Base-by-base conservation (phyloP, 2,329 filamentous ascomycete species). In the Fusarium temperatum region DNA sequence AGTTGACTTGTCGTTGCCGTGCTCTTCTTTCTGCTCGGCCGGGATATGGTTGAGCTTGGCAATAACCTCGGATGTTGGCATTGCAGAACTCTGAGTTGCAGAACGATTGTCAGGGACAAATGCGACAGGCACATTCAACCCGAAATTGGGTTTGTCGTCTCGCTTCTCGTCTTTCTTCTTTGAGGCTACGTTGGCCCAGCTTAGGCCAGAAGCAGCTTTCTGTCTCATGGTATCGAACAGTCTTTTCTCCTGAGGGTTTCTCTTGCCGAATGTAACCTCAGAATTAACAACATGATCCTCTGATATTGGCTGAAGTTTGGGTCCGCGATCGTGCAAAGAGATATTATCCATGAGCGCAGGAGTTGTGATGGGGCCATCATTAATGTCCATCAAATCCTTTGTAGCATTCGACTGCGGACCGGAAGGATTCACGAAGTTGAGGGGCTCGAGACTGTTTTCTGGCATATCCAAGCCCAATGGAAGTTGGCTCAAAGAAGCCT, bases 151-250 rank as follows among this genome's bases (percentile, higher is more conserved):
- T 15, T 8, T 26, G 20, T 62, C 32, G 36, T 71, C 41, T 63
- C 15, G 22, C 18, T 35, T 17, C 28, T 59, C 35, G 50, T 53
- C n/a, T 44, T 62, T 5, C 30, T 63, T 53, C n/a, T 47, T 65
- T 5, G 67, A 67, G 10, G 58, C 62, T 22, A 75, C n/a, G 17
- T 22, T 44, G 3, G 70, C 70, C 70, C 74, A 74, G 15, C 55
- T 66, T 11, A 35, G 26, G 7, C 30, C 30, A n/a, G 55, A 41
- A 8, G 62, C 44, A 18, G 68, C 68, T 38, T 70, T 57, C 47
- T 80, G 79, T 13, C 54, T 54, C 78, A 80, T 79, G 9, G 76
- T 79, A 20, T 59, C 38, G 30, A 63, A 73, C 9, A 75, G 15
- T 8, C 62, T 44, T 36, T 54, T 78, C 18, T 51, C 44, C 4